Percentiles rank a stretch among this genome's conserved stretches.
These are phyloP conservation scores for Lachancea dasiensis DNA, from an alignment of 805 yeast species.

Conservation along the genomic window DNA sequence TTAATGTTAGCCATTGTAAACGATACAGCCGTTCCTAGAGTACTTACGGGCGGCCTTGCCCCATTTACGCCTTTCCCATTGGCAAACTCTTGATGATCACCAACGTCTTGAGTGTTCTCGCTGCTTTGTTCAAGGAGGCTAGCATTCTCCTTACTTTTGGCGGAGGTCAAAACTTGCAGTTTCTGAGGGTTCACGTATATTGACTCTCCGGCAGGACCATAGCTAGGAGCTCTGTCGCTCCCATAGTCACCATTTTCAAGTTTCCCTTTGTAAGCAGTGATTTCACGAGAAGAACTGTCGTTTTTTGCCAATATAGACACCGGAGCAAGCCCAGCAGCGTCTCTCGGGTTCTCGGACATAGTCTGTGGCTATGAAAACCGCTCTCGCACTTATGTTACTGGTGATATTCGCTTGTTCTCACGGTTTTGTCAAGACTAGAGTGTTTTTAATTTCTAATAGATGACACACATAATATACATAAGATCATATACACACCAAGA, in stretches of 20 bases:
- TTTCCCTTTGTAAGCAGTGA: slow-evolving; percentile 6
- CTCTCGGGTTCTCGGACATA: slow-evolving; percentile 6
- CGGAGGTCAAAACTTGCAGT: slow-evolving; percentile 8
- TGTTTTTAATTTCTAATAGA: no score
- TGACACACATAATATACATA: no score
- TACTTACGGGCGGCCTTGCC: slow-evolving; percentile 2
- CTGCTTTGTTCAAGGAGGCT: neutral
- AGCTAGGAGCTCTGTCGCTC: slow-evolving; percentile 5
- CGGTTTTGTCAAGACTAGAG: no score
- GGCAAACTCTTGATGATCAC: neutral
- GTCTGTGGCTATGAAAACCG: neutral
- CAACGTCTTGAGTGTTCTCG: neutral
- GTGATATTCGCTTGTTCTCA: no score
- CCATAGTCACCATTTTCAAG: neutral
- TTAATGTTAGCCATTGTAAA: slow-evolving; percentile 41
- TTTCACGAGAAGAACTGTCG: slow-evolving; percentile 2
- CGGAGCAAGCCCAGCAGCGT: slow-evolving; percentile 7
- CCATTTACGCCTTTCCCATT: neutral
- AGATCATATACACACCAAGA: no score
- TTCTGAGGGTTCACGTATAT: slow-evolving; percentile 11
- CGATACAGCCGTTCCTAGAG: slow-evolving; percentile 33
- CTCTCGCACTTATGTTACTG: neutral
- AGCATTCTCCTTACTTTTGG: slow-evolving; percentile 1
- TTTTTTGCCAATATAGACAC: slow-evolving; percentile 13
- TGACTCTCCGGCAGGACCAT: slow-evolving; percentile 8